Evolutionary conservation across 2,329 filamentous ascomycete species (phyloP).

Genomic region (Anisogramma anomala): DNA sequence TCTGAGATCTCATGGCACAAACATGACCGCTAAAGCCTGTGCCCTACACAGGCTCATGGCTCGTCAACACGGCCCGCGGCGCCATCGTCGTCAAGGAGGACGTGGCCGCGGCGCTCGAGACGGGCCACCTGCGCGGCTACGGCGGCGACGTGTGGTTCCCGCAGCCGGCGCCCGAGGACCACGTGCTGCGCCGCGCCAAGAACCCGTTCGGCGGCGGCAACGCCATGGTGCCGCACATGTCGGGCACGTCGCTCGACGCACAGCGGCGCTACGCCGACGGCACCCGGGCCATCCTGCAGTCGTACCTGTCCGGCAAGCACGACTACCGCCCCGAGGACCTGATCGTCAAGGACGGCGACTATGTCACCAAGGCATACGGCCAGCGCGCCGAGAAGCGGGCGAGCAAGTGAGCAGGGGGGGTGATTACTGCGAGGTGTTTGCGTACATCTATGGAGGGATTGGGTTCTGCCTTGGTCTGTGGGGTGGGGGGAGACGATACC

Average conservation of each 20-base stretch:
- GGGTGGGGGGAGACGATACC: neutral
- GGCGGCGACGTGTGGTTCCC: constrained; percentile 93
- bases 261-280: constrained; percentile 85
- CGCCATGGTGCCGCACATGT: constrained; percentile 99
- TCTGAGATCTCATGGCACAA: neutral
- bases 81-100: constrained; percentile 99
- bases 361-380: constrained; percentile 89
- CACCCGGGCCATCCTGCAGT: constrained; percentile 79
- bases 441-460: too few relatives aligned
- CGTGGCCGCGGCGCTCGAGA: constrained; percentile 84
- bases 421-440: neutral
- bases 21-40: too few relatives aligned
- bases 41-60: constrained; percentile 61
- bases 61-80: constrained; percentile 96
- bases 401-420: neutral
- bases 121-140: constrained; percentile 82
- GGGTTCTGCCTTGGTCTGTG: too few relatives aligned
- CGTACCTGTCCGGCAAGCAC: constrained; percentile 75
- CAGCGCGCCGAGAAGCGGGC: constrained; percentile 45
- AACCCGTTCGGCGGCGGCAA: constrained; percentile 95
- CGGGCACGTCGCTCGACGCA: constrained; percentile 94
- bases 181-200: constrained; percentile 83
- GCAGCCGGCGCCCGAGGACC: constrained; percentile 87
- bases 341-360: constrained; percentile 82
- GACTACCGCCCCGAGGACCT: constrained; percentile 88